Evolutionary conservation across 2,329 filamentous ascomycete species (phyloP), one percentile per base, ranked within the genome.

Genomic region (Phaeosphaeriaceae sp.): DNA sequence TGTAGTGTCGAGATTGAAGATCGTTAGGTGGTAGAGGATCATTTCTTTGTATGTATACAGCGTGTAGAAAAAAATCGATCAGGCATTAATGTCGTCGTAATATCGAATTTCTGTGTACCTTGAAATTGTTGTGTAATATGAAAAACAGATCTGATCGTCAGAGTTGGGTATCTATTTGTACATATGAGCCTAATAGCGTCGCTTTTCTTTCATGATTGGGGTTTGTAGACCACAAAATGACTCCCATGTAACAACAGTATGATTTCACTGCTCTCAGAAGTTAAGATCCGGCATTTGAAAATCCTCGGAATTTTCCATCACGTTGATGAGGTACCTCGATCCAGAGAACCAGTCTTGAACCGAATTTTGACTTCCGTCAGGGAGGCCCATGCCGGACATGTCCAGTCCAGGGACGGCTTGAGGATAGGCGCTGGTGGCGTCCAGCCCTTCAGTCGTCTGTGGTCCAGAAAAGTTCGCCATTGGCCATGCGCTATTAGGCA

Each of bases 341-440:
- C 87, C 86, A 3, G 85, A 86, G 64, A 89, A 89, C 88, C 88
- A 90, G 60, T 88, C 87, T 1, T 85, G 85, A 58, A 89, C 74
- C 47, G 66, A 53, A 31, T 87, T 83, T 31, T 82, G 76, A 58
- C 56, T 57, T 2, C 55, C 60, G n/a, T 52, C 47, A n/a, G 61
- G 50, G 25, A 64, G 62, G 1, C 63, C 63, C 6, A 56, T 47
- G 7, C 56, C 63, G 10, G 56, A 25, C 15, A 53, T 40, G 6
- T 56, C 53, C 17, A 49, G 15, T 2, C 48, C 52, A 7, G 33
- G n/a, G 11, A 56, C 56, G 13, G 17, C 48, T 19, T 58, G 52
- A 20, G 61, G 15, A 44, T 62, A 56, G n/a, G 53, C n/a, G n/a
- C n/a, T n/a, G n/a, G n/a, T n/a, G n/a, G n/a, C 3, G 7, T 65